These are phyloP conservation scores for Apiospora pterosperma DNA, from an alignment of 2,329 filamentous ascomycete genomes.

Conservation along the genomic window DNA sequence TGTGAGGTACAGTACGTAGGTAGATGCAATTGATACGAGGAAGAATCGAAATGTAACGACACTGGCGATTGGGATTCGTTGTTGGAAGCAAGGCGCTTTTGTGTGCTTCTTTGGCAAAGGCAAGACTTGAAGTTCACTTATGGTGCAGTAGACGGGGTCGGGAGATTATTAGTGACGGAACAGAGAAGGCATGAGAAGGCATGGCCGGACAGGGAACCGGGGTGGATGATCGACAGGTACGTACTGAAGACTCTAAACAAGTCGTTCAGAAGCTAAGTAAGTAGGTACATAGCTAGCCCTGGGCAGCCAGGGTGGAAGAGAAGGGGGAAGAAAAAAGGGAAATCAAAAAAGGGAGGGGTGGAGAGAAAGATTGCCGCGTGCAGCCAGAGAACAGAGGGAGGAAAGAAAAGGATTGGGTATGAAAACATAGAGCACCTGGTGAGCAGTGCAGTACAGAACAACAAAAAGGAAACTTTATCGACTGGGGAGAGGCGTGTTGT, in stretches of 20 bases:
- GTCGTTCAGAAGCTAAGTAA: slow-evolving; percentile 6
- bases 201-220: slow-evolving; percentile 22
- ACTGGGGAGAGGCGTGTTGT: slow-evolving; percentile 1
- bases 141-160: slow-evolving; percentile 22
- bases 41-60: not conserved
- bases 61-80: not conserved
- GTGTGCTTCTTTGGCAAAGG: not conserved
- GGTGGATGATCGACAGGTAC: slow-evolving; percentile 11
- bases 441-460: not conserved
- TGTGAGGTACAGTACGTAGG: not conserved
- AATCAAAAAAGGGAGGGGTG: not conserved
- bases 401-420: not conserved
- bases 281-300: too few relatives aligned
- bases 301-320: not conserved
- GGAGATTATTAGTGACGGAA: slow-evolving; percentile 27
- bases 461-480: not conserved
- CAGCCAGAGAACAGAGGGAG: not conserved
- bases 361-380: not conserved
- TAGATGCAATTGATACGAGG: slow-evolving; percentile 1
- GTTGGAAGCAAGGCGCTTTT: not conserved
- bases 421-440: not conserved
- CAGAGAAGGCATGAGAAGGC: slow-evolving; percentile 23
- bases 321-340: not conserved
- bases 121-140: not conserved
- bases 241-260: slow-evolving; percentile 10